A percentile compares a stretch with the other conserved stretches of the same genome.
These are phyloP conservation scores for Pontederia crassipes DNA, from an alignment of 176 grass and related monocot species.

Conservation along the genomic window DNA sequence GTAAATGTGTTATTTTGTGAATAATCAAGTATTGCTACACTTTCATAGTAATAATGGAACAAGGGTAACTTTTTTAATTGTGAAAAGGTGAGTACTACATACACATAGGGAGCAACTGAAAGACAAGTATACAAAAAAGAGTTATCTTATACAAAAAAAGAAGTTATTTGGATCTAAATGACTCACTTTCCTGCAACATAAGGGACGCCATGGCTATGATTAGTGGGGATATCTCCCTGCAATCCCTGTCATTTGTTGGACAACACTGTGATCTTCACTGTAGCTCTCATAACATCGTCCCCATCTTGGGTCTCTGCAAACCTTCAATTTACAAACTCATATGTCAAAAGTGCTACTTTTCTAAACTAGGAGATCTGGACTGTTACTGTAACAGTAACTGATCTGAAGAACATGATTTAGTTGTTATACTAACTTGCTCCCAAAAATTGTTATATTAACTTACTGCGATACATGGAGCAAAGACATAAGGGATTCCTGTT, in stretches of 20 bases:
- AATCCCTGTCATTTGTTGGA: slow-evolving; percentile 95
- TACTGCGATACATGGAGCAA: slow-evolving; percentile 96
- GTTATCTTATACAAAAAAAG: too few relatives aligned
- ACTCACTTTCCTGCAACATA: slow-evolving; percentile 87
- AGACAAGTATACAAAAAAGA: too few relatives aligned
- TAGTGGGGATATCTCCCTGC: slow-evolving; percentile 78
- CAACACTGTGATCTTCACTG: slow-evolving; percentile 78
- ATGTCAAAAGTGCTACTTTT: slow-evolving; percentile 12
- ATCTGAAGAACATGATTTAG: slow-evolving; percentile 7
- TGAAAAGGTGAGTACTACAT: too few relatives aligned
- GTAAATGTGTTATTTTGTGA: too few relatives aligned
- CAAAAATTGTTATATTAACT: slow-evolving; percentile 15
- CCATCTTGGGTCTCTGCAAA: slow-evolving; percentile 99
- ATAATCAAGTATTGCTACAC: too few relatives aligned
- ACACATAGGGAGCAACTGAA: too few relatives aligned
- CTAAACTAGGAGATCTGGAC: not conserved
- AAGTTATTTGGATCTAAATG: not conserved
- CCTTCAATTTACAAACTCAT: slow-evolving; percentile 32
- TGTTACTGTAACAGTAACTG: not conserved
- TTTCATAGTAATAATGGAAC: too few relatives aligned
- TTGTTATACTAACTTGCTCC: slow-evolving; percentile 36
- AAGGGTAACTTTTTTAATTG: too few relatives aligned
- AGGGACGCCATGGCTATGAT: slow-evolving; percentile 77
- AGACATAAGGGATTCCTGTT: slow-evolving; percentile 75
- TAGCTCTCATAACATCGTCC: slow-evolving; percentile 93